These are phyloP conservation scores for Yamadazyma kitorensis DNA, from an alignment of 805 yeast species.

Conservation along the genomic window DNA sequence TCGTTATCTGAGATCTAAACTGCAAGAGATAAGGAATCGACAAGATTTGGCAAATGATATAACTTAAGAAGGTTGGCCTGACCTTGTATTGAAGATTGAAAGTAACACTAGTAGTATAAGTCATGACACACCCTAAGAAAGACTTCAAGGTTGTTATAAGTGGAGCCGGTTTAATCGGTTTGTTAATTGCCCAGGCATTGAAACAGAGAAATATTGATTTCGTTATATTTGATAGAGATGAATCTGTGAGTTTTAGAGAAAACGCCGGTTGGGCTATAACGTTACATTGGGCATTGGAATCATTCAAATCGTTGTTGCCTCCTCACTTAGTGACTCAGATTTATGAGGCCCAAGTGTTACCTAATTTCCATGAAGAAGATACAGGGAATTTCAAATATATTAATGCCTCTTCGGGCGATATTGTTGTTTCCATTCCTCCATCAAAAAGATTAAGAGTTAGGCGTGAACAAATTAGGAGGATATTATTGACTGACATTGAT, in stretches of 20 bases:
- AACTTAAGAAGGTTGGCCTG: no score
- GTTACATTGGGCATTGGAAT: slow-evolving; percentile 25
- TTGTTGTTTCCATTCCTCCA: slow-evolving; percentile 26
- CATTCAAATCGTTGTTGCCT: slow-evolving; percentile 20
- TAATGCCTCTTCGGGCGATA: slow-evolving; percentile 24
- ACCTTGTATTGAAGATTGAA: background rate
- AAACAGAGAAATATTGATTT: slow-evolving; percentile 19
- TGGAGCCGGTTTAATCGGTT: slow-evolving; percentile 22
- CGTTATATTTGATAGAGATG: slow-evolving; percentile 25
- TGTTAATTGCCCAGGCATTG: slow-evolving; percentile 23
- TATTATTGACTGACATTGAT: slow-evolving; percentile 20
- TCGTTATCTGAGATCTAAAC: no score
- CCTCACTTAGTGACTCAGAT: slow-evolving; percentile 16
- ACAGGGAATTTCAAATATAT: slow-evolving; percentile 25
- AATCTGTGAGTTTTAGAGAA: slow-evolving; percentile 19
- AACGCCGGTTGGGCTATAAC: slow-evolving; percentile 31
- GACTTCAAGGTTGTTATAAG: slow-evolving; percentile 12
- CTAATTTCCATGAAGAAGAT: slow-evolving; percentile 22
- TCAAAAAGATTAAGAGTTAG: slow-evolving; percentile 25
- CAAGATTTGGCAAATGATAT: no score
- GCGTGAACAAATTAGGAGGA: slow-evolving; percentile 24
- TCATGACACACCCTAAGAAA: background rate
- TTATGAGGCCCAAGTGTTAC: slow-evolving; percentile 22
- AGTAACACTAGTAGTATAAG: background rate
- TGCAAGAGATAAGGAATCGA: no score